phyloP scores from a whole-genome alignment of 2,329 filamentous ascomycete species.

The Sporothrix protearum region DNA sequence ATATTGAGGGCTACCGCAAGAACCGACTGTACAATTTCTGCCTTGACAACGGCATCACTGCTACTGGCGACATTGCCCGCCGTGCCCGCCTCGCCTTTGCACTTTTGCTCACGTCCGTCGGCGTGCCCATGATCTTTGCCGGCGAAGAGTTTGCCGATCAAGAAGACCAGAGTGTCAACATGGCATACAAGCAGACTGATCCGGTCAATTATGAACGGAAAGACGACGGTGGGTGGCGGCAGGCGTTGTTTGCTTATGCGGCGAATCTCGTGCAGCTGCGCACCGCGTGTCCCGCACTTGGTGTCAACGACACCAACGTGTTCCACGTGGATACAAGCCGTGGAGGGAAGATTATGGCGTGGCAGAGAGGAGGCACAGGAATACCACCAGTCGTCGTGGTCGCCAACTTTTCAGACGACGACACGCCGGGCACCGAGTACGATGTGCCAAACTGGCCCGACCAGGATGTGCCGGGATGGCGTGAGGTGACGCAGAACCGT shows the following conservation, averaged over 20 bases:
- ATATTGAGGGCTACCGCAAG: constrained; percentile 32
- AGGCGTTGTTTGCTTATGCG: constrained; percentile 30
- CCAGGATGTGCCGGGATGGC: constrained; percentile 26
- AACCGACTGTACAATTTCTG: constrained; percentile 31
- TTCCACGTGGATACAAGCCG: constrained; percentile 29
- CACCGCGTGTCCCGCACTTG: constrained; percentile 30
- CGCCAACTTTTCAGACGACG: constrained; percentile 30
- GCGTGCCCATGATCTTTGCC: constrained; percentile 33
- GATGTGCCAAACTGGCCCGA: constrained; percentile 30
- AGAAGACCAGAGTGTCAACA: constrained; percentile 30
- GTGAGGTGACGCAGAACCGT: constrained; percentile 30
- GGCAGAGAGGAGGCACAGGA: constrained; percentile 22
- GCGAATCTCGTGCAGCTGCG: constrained; percentile 29
- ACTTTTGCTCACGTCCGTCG: constrained; percentile 31
- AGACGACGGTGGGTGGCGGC: constrained; percentile 30
- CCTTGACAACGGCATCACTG: constrained; percentile 24
- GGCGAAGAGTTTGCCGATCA: constrained; percentile 33
- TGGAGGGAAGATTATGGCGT: constrained; percentile 30
- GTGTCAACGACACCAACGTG: constrained; percentile 30
- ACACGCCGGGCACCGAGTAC: constrained; percentile 29
- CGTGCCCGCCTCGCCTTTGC: constrained; percentile 30
- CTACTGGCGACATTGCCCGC: constrained; percentile 24
- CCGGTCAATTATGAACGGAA: constrained; percentile 32
- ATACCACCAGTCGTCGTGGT: constrained; percentile 29
- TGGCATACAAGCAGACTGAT: constrained; percentile 31